Base-by-base conservation (phyloP, 2,329 filamentous ascomycete species). In the Fusarium sp. region DNA sequence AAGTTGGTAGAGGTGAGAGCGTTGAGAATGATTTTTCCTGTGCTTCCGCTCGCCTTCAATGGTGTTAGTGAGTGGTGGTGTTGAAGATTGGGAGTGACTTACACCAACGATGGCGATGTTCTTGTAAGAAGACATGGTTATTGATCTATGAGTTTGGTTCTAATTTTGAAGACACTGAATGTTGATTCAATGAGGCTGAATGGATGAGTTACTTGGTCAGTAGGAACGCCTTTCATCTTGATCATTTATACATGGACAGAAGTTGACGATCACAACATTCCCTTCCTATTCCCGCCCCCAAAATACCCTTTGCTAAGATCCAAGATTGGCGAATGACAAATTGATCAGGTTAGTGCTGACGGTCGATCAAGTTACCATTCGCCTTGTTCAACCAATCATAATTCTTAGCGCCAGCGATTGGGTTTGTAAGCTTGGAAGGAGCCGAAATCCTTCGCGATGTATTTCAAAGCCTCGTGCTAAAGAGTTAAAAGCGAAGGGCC, bases 81-180 rank as follows among this genome's bases (percentile, higher is more conserved):
- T 9, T 3, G 3, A 4, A 1, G 6, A 14, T 1, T 20, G 8
- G 10, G 3, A 4, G 1, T 8, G 7, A 46, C 57, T 57, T 60
- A 57, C 57, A 40, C 57, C 57, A 4, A 57, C 41, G 5, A 60
- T 14, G 6, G 11, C 41, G 14, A 60, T 14, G 8, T 47, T 60
- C 20, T 46, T 57, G 12, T 57, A 57, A 5, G 32, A 14, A 3
- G 57, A 47, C 57, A 60, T 60, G 20, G 6, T 40, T 3, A 18
- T 6, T 2, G 7, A 11, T 40, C 5, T 12, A 4, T n/a, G 6
- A n/a, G 2, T 20, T n/a, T 16, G 5, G 3, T n/a, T 20, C 3
- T 10, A 2, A 2, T 25, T 20, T 16, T 4, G 3, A 4, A 9
- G 16, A 12, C 4, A 9, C 25, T 8, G 0, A 13, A 6, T 16